Evolutionary conservation across 1,284 basidiomycete species (phyloP).

Genomic region (Papiliotrema laurentii): DNA sequence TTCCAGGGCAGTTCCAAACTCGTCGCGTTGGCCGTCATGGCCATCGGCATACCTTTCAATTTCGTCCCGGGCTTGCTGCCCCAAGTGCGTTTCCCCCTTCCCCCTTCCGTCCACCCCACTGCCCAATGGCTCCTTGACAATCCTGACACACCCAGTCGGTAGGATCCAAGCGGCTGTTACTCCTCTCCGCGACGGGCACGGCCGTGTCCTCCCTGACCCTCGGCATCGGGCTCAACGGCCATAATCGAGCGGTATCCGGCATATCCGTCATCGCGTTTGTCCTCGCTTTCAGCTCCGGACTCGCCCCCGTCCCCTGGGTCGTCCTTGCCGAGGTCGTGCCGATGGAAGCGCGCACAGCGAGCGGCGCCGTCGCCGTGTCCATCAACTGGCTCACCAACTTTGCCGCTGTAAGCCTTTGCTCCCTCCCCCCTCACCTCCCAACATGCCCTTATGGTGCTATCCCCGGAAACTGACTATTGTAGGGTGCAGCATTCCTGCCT

Average conservation of each 20-base stretch:
- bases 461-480: background rate
- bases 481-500: constrained; percentile 4
- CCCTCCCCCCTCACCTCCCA: background rate
- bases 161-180: constrained; percentile 24
- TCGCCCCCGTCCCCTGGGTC: constrained; percentile 43
- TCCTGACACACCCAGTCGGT: constrained; percentile 19
- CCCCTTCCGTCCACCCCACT: constrained; percentile 4
- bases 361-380: constrained; percentile 31
- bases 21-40: constrained; percentile 27
- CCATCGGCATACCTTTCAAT: constrained; percentile 44
- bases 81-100: constrained; percentile 11
- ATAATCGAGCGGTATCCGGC: constrained; percentile 15
- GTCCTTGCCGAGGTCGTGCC: constrained; percentile 39
- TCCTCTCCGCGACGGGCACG: constrained; percentile 27
- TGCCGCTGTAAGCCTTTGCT: constrained; percentile 15
- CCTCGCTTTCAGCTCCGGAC: constrained; percentile 29
- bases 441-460: background rate
- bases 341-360: constrained; percentile 29
- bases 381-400: constrained; percentile 40
- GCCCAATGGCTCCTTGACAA: background rate
- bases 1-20: constrained; percentile 23
- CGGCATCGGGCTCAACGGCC: constrained; percentile 31
- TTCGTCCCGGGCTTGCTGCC: constrained; percentile 47
- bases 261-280: constrained; percentile 32
- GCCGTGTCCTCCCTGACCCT: constrained; percentile 20